Base-by-base conservation (phyloP, 331 rosid genomes). In the Stylosanthes scabra region DNA sequence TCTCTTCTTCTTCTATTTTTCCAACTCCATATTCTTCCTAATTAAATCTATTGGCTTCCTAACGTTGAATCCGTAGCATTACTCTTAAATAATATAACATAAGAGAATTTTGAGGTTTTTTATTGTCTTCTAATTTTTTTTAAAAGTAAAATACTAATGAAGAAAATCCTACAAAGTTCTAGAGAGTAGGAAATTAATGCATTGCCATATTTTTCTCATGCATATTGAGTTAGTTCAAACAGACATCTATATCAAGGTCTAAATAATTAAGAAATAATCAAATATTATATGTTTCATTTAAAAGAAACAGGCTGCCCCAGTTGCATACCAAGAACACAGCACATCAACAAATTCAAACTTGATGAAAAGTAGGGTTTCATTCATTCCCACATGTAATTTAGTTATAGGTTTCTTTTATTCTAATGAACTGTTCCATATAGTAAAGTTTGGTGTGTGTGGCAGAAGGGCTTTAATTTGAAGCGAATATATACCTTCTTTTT, bases 261-360 rank as follows among this genome's bases (percentile, higher is more conserved):
- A 12, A 3, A 7, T 25, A 13, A 51, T 20, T 9, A 54, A 5
- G 14, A 9, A 15, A 5, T 9, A 41, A 51, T 63, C 68, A n/a
- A 63, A 63, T 10, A 11, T 49, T 46, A 11, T 20, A 12, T 45
- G 58, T 13, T 66, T 8, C 44, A 66, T 0, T 47, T 66, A 12
- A 66, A 66, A 66, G 20, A 11, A 66, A 47, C 71, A 66, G 10
- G 20, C 71, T 46, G 57, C 57, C 57, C 57, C 25, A 10, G 51
- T 63, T 63, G 20, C 15, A 41, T 9, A 7, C 46, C 10, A 41
- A 16, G 20, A 45, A 64, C 16, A 9, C 15, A 65, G 27, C 41
- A 25, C 41, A 27, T 45, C 42, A 46, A 31, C 5, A 31, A 31
- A 31, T 31, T 31, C 37, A 31, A 31, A 31, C 3, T 42, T 1